Evolutionary conservation across 1,284 basidiomycete genomes (phyloP).

Genomic region (Cystobasidium pallidum): DNA sequence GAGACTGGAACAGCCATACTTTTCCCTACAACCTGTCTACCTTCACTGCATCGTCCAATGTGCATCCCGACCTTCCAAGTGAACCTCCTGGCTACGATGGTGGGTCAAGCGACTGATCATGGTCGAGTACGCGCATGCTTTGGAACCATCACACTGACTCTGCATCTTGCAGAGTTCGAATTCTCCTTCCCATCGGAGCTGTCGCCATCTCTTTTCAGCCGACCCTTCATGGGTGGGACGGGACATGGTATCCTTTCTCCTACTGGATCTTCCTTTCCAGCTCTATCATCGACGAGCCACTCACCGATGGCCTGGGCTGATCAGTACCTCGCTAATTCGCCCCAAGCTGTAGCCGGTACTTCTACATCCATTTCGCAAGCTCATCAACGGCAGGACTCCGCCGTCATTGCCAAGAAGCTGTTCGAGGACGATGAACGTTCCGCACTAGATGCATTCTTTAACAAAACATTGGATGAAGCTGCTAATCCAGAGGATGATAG

Average conservation of each 20-base stretch:
- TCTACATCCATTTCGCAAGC: not conserved
- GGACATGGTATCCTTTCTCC: slow-evolving; percentile 14
- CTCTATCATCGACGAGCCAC: slow-evolving; percentile 9
- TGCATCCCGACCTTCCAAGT: slow-evolving; percentile 32
- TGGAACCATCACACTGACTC: not conserved
- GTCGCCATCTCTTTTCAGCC: slow-evolving; percentile 33
- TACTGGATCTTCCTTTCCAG: slow-evolving; percentile 22
- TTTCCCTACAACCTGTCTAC: slow-evolving; percentile 37
- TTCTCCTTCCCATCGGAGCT: slow-evolving; percentile 40
- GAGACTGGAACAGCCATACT: slow-evolving; percentile 31
- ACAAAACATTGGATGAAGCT: slow-evolving; percentile 22
- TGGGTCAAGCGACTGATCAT: slow-evolving; percentile 19
- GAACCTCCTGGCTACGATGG: slow-evolving; percentile 44
- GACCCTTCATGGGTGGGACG: slow-evolving; percentile 23
- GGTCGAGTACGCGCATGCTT: not conserved
- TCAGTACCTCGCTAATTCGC: slow-evolving; percentile 9
- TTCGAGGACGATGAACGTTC: slow-evolving; percentile 31
- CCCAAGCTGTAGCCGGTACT: not conserved
- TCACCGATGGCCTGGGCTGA: slow-evolving; percentile 22
- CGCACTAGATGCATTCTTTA: slow-evolving; percentile 37
- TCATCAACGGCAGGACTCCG: slow-evolving; percentile 17
- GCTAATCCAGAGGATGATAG: not conserved
- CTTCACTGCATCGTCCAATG: slow-evolving; percentile 15
- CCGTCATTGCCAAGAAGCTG: slow-evolving; percentile 10
- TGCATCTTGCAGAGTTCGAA: slow-evolving; percentile 29